These are phyloP conservation scores for Geosiphon pyriformis DNA, from an alignment of 192 early-diverging fungal genomes.

Conservation along the genomic window DNA sequence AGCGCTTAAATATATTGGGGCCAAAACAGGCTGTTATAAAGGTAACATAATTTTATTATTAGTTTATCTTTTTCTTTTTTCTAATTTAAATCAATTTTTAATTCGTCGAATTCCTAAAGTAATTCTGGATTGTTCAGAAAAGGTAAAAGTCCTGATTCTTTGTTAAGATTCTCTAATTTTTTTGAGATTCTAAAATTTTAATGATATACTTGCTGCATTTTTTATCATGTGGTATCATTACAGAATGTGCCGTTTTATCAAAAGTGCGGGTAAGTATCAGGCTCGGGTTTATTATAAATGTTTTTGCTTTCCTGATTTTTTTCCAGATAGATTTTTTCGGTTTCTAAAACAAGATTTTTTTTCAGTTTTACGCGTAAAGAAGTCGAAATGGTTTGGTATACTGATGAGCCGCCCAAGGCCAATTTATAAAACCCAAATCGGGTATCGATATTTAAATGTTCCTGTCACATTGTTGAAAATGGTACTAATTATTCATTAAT, in stretches of 20 bases:
- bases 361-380: slow-evolving; percentile 63
- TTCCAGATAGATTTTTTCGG: neutral
- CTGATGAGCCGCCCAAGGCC: neutral
- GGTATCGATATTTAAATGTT: too few species aligned
- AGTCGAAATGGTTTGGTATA: slow-evolving; percentile 58
- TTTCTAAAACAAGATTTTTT: neutral
- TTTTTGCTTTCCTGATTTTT: neutral
- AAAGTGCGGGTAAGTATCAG: slow-evolving; percentile 68
- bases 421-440: too few species aligned
- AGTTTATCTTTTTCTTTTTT: neutral
- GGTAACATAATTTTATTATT: slow-evolving; percentile 32
- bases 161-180: neutral
- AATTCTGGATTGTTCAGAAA: slow-evolving; percentile 55
- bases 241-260: slow-evolving; percentile 84
- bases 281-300: too few species aligned
- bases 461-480: too few species aligned
- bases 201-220: neutral
- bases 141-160: slow-evolving; percentile 34
- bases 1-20: slow-evolving; percentile 78
- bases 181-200: neutral
- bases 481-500: too few species aligned
- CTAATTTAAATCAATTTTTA: neutral
- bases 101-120: slow-evolving; percentile 22
- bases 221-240: neutral
- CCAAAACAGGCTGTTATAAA: slow-evolving; percentile 77